Base-by-base conservation (phyloP, 768 basidiomycete genomes). In the Dacryopinax primogenitus region DNA sequence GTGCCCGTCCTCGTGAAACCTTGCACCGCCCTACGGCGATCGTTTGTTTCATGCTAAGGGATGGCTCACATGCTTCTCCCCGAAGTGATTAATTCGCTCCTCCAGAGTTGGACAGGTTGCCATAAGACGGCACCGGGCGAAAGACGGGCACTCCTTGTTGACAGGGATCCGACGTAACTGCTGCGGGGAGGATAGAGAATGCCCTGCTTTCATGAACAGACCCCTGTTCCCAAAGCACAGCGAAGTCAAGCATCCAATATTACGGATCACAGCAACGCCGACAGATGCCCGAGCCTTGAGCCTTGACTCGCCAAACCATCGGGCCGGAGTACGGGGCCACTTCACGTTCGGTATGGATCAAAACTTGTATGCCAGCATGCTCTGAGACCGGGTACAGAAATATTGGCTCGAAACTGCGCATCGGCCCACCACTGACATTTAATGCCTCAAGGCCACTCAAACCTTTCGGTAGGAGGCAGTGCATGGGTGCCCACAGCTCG, bases 41-140 rank as follows among this genome's bases (percentile, higher is more conserved):
- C 51, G 51, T 58, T 58, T 58, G 51, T 58, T 58, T 58, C 51
- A 30, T 58, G 30, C 13, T 58, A 26, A 58, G 51, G 51, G 51
- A 4, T 30, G 9, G 18, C 4, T 58, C 51, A 6, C 11, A 28
- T 58, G 51, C 51, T 58, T 58, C 23, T 58, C 4, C 13, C 51
- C 51, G 51, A 58, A 30, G 9, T 13, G 51, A 58, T 28, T 58
- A 30, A 58, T 32, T 58, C 51, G 51, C 9, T 58, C 51, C 51
- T 32, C 51, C 30, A 30, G 26, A 28, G 51, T 30, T 30, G 32
- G 13, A 58, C 26, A 3, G 11, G 30, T 30, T 26, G 30, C 26
- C 9, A 28, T 58, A 18, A 37, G 16, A n/a, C n/a, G n/a, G n/a
- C n/a, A n/a, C n/a, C n/a, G n/a, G n/a, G n/a, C n/a, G n/a, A n/a